phyloP scores from a whole-genome alignment of 345 rosid genomes.

The Eucalyptus polyanthemos region DNA sequence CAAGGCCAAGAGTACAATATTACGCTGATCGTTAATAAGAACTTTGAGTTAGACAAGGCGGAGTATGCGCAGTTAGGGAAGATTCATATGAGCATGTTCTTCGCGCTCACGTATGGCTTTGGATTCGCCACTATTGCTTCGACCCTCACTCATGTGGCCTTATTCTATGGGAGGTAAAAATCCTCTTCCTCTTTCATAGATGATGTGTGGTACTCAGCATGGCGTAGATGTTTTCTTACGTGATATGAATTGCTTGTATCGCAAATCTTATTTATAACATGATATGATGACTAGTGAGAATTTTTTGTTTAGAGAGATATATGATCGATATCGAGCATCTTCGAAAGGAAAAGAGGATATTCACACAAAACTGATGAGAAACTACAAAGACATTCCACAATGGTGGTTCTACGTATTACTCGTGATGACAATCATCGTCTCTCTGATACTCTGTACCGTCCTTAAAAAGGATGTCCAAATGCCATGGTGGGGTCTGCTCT shows the following conservation, averaged over 20 bases:
- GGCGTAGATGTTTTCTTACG: not conserved
- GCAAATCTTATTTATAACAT: not conserved
- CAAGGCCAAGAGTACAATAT: not conserved
- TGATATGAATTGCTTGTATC: not conserved
- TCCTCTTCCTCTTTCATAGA: not conserved
- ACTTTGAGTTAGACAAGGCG: not conserved
- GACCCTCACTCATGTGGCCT: conserved; percentile 3
- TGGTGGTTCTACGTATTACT: conserved; percentile 3
- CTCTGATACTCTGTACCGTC: not conserved
- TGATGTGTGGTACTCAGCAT: not conserved
- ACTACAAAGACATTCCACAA: not conserved
- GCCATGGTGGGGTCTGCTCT: conserved; percentile 6
- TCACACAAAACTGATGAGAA: not conserved
- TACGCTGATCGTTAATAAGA: not conserved
- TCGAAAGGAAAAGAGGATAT: not conserved
- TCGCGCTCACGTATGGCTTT: not conserved
- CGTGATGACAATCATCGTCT: not conserved
- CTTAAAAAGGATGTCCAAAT: conserved; percentile 2
- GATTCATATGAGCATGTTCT: conserved; percentile 1
- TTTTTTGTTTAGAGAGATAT: not conserved
- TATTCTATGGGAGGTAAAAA: not conserved
- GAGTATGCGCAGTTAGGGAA: not conserved
- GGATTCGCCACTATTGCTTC: conserved; percentile 1
- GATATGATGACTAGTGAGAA: not conserved
- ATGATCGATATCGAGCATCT: not conserved